phyloP scores from a whole-genome alignment of 805 yeast species.

The Pichia rugopelliculosa region DNA sequence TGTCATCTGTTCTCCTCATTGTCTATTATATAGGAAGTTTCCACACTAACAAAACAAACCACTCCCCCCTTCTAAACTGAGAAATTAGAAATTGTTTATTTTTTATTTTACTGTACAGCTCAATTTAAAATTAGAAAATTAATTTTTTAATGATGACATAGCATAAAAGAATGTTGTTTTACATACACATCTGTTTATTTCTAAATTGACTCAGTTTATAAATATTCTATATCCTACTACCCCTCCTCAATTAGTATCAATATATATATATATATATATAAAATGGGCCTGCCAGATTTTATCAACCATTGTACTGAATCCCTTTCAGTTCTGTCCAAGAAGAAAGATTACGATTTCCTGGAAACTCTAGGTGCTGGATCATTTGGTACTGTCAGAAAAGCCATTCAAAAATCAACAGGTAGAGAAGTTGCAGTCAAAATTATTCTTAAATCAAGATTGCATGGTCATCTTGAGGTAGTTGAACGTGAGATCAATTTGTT shows the following conservation, averaged over 20 bases:
- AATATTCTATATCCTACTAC: too few species aligned
- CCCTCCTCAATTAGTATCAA: too few species aligned
- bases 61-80: too few species aligned
- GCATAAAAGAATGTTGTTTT: too few species aligned
- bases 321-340: constrained; percentile 32
- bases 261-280: background rate
- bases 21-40: too few species aligned
- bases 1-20: background rate
- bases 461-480: constrained; percentile 57
- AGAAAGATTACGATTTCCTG: constrained; percentile 67
- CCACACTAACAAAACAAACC: too few species aligned
- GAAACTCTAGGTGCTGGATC: constrained; percentile 91
- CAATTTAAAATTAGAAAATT: too few species aligned
- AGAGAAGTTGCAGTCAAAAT: constrained; percentile 89
- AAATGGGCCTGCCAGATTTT: background rate
- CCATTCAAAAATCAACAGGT: constrained; percentile 35
- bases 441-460: constrained; percentile 74
- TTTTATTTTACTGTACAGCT: too few species aligned
- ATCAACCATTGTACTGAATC: background rate
- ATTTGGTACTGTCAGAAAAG: constrained; percentile 86
- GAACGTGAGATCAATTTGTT: constrained; percentile 71
- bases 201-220: too few species aligned
- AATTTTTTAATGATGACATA: too few species aligned
- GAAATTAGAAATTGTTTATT: too few species aligned
- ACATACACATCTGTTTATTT: too few species aligned